Evolutionary conservation across 306 rosid genomes (phyloP), one percentile per base, ranked within the genome.

Genomic region (Canavalia ensiformis): DNA sequence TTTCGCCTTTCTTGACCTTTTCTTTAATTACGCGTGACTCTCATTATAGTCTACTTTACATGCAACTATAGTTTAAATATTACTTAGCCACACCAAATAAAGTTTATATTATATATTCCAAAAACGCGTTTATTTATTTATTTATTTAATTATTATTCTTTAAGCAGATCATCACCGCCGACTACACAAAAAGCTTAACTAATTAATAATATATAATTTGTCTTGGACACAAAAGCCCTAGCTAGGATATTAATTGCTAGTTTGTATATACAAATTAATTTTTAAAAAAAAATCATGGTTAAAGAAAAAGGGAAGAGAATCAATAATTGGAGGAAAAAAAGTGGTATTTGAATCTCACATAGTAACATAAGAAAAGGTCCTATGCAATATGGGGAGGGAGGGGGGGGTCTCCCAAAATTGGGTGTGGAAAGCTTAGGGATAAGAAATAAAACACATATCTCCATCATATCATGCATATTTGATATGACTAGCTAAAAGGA

Each of bases 1-100:
- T 81, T 76, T 84, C 79, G 56, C 81, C 83, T 84, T 55, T 46
- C 60, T 78, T 56, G 68, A 72, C 78, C 85, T 84, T 85, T 85
- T 83, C 69, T 65, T 72, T 81, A 83, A 29, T 74, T 45, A 81
- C 92, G 97, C 97, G 92, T 92, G 97, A 82, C 57, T 42, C 68
- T 74, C 79, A 79, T 83, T 86, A 85, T 83, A 41, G 31, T 54
- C 54, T 73, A 82, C 84, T 75, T 72, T 78, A 78, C 60, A 78
- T 68, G 70, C 74, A 77, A 78, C 75, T 64, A 74, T 47, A 75
- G 13, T 77, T 82, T 81, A 81, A 63, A 18, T 63, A 77, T 72
- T 72, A 78, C 46, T 72, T 54, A 35, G 30, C 68, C 57, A 13
- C 64, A 50, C 66, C 59, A 79, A 78, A 78, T 78, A 72, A 77